Percentiles rank a stretch among this genome's conserved stretches.
Conservation (phyloP, 441 rosid genomes). For the Erysimum pusillum region DNA sequence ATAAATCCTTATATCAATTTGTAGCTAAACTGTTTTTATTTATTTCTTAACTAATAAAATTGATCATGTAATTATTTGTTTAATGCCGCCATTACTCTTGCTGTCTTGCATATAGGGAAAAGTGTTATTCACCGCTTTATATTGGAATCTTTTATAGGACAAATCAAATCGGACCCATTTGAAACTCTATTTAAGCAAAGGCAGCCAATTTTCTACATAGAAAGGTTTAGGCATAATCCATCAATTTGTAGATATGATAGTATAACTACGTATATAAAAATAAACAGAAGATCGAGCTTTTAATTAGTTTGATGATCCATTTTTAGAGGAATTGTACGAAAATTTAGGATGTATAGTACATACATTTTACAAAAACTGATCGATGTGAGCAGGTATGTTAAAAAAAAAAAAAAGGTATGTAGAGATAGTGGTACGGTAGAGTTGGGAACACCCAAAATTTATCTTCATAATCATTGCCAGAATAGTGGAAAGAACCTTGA, state of each 20-base stretch:
- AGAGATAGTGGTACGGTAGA: not conserved
- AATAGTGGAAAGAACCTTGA: conserved; percentile 1
- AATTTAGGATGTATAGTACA: not conserved
- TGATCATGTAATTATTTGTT: not conserved
- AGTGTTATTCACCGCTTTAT: not conserved
- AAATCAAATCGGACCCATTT: not conserved
- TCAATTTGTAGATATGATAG: too few species aligned
- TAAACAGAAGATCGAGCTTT: too few species aligned
- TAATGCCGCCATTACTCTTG: not conserved
- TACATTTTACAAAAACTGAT: not conserved
- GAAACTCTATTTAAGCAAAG: not conserved
- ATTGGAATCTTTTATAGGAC: not conserved
- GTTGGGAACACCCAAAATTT: not conserved
- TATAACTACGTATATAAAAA: too few species aligned
- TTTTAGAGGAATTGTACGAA: too few species aligned
- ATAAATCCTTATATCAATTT: conserved; percentile 16
- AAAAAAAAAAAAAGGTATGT: not conserved
- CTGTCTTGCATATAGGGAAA: not conserved
- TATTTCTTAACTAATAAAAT: not conserved
- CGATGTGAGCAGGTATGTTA: not conserved
- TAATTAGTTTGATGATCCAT: too few species aligned
- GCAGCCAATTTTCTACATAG: not conserved
- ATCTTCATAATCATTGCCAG: conserved; percentile 16
- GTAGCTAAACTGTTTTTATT: not conserved
- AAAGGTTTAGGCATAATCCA: too few species aligned